Evolutionary conservation across 2,329 filamentous ascomycete genomes (phyloP).

Genomic region (Alternaria metachromatica): DNA sequence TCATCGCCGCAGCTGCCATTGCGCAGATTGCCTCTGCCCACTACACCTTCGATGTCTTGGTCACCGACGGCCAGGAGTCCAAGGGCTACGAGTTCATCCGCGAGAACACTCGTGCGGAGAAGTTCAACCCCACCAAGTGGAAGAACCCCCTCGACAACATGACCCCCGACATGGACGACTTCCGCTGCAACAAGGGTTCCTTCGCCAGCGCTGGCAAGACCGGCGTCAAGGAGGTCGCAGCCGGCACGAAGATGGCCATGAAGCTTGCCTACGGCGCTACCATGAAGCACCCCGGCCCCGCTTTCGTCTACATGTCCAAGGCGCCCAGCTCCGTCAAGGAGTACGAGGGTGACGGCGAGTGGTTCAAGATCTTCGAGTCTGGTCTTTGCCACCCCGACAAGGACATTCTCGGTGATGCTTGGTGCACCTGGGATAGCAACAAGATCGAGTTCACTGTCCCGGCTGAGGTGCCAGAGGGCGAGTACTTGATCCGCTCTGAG

Average conservation of each 20-base stretch:
- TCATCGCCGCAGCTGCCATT: constrained; percentile 21
- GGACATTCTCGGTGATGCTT: constrained; percentile 15
- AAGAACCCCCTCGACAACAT: constrained; percentile 28
- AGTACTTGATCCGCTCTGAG: constrained; percentile 54
- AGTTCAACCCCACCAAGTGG: constrained; percentile 35
- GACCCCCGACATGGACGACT: constrained; percentile 27
- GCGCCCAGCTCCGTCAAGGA: constrained; percentile 21
- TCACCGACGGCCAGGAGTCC: constrained; percentile 25
- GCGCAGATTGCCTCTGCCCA: constrained; percentile 28
- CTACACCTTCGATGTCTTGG: constrained; percentile 33
- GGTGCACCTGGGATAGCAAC: constrained; percentile 30
- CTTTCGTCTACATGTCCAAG: constrained; percentile 34
- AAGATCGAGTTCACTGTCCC: constrained; percentile 44
- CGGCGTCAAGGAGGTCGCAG: constrained; percentile 18
- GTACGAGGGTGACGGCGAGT: constrained; percentile 34
- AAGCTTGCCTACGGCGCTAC: constrained; percentile 25
- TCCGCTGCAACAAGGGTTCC: constrained; percentile 37
- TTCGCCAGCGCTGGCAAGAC: constrained; percentile 18
- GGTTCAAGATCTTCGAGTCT: constrained; percentile 37
- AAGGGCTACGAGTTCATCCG: constrained; percentile 31
- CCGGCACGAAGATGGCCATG: constrained; percentile 24
- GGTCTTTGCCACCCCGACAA: constrained; percentile 16
- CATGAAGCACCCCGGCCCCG: constrained; percentile 30
- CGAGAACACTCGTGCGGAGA: constrained; percentile 27
- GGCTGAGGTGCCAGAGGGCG: constrained; percentile 44